Base-by-base conservation (phyloP, 192 early-diverging fungal genomes). In the Coemansia sp. region DNA sequence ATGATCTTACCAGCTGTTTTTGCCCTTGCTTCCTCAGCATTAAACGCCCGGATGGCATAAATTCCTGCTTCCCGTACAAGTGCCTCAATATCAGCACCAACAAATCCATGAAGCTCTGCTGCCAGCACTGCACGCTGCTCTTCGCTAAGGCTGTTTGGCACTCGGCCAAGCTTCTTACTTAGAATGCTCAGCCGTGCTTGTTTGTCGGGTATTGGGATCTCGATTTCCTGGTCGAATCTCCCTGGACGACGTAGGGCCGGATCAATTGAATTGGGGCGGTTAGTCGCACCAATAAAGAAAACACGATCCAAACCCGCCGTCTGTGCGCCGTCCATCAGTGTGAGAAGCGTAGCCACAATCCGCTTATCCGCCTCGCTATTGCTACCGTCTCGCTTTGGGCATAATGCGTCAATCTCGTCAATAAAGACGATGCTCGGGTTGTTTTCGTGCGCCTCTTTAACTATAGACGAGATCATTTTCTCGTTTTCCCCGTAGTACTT, bases 401-500 rank as follows among this genome's bases (percentile, higher is more conserved):
- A 96, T 7, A 98, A 82, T 0, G 94, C 90, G 70, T 98, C 96
- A 51, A 98, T 90, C 68, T 98, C 96, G 69, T 98, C 96, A 68
- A 98, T 93, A 74, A 96, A 95, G 9, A 98, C 88, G 9, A 98
- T 88, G 37, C 94, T 87, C 0, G 94, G 95, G 8, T 87, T 84
- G 21, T 89, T 86, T 39, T 86, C 83, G 7, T 74, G 69, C 0
- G 94, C 94, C 67, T 89, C 75, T 7, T 86, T 82, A 71, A 97
- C 95, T 39, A 95, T 87, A 26, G 83, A 81, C 40, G 90, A 82
- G n/a, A 96, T 72, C 87, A 90, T 64, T 7, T 88, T 86, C 78
- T 99, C 97, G 0, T 94, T 95, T 66, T 99, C 95, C 61, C 97
- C 97, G 68, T 94, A 92, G 78, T 85, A 98, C 69, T 92, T 92